Evolutionary conservation across 139 green algal species (phyloP).

Genomic region (Nannochloris sp.): DNA sequence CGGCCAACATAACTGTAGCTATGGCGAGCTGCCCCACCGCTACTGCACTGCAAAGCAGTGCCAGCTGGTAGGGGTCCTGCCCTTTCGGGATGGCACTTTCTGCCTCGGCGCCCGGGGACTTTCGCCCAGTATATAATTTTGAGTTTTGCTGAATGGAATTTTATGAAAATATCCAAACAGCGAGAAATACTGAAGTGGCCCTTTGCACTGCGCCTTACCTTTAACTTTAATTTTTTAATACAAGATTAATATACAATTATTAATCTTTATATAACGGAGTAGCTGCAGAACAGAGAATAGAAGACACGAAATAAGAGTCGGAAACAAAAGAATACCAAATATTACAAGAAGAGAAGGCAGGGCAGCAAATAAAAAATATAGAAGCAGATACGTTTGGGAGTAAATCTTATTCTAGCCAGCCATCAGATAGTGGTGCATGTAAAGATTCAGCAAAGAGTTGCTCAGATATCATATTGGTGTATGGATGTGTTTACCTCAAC

Average conservation of each 20-base stretch:
- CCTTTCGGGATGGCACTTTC: slow-evolving; percentile 89
- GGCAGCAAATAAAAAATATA: not conserved
- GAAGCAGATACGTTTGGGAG: not conserved
- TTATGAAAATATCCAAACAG: not conserved
- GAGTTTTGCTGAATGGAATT: not conserved
- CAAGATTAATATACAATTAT: not conserved
- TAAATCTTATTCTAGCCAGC: not conserved
- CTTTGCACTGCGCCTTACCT: slow-evolving; percentile 66
- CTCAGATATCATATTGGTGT: slow-evolving; percentile 25
- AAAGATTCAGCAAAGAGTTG: slow-evolving; percentile 27
- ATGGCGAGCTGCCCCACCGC: slow-evolving; percentile 85
- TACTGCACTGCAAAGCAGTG: not conserved
- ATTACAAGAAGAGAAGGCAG: not conserved
- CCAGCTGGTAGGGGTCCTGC: slow-evolving; percentile 62
- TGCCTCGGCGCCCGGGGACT: slow-evolving; percentile 94
- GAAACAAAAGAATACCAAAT: too few relatives aligned
- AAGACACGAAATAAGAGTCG: too few relatives aligned
- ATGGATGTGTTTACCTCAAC: slow-evolving; percentile 24
- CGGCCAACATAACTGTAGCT: slow-evolving; percentile 97
- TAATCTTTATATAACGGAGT: not conserved
- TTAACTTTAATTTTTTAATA: not conserved
- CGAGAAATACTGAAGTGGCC: slow-evolving; percentile 59
- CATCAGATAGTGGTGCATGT: slow-evolving; percentile 79
- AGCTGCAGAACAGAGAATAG: too few relatives aligned
- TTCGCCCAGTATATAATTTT: slow-evolving; percentile 76